Evolutionary conservation across 2,329 filamentous ascomycete genomes (phyloP), one percentile per base, ranked within the genome.

Genomic region (Exophiala viscosa): DNA sequence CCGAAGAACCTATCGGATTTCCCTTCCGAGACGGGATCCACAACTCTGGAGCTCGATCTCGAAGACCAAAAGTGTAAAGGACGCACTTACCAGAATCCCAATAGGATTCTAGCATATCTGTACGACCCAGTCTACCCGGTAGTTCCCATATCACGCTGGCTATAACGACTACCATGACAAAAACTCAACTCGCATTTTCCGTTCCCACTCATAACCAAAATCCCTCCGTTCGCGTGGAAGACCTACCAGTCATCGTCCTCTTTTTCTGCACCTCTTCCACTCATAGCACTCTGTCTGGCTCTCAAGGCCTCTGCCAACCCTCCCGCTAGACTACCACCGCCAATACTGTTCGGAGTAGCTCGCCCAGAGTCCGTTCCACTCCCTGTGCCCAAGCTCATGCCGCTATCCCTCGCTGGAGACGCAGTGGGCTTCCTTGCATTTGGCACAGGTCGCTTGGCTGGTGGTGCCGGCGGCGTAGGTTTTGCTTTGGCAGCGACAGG

Each of bases 261-360:
- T 15, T 85, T 80, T 51, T 81, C 76, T 69, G 82, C 82, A 64
- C 79, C 82, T 41, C 79, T 83, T 8, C 60, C 52, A 64, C 85
- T 83, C 85, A 90, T 89, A 5, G 86, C 86, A 59, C 82, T 84
- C 74, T 91, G 86, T 63, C 88, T 78, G 39, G 86, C 86, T 62
- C 87, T 74, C 62, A 93, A 72, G n/a, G 87, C 87, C 67, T 91
- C 87, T 2, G 88, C 88, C 61, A 93, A 71, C 41, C 87, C 88
- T 44, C 86, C 86, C 3, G 82, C 85, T 55, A 90, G 67, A 67
- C 85, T 88, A 11, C 85, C 70, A 51, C 73, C 74, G n/a, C 69
- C 72, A 33, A 69, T 60, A 57, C 72, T 76, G 55, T 72, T 90
- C 3, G 87, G 86, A 3, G 86, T 90, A 58, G 76, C 84, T 60